Base-by-base conservation (phyloP, 805 yeast genomes). In the Cyberlindnera suaveolens region DNA sequence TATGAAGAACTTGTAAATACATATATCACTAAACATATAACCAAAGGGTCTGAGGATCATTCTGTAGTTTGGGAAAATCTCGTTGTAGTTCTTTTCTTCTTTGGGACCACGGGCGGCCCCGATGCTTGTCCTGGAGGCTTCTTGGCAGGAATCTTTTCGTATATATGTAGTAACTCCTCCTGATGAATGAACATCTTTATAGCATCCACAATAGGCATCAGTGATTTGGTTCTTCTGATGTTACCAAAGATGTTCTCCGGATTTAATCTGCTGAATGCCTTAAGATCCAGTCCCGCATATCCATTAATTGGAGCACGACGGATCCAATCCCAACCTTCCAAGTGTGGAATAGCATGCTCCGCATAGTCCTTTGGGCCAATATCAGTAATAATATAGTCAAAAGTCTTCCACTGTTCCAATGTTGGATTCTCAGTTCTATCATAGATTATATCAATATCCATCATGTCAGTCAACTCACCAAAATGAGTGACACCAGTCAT, bases 401-500 rank as follows among this genome's bases (percentile, higher is more conserved):
- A 78, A 0, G 63, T 40, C 4, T 61, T 53, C 81, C 82, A 78
- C n/a, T 63, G 42, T 1, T 50, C 51, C 4, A 49, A 60, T 0
- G 50, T 54, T 3, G 48, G 48, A 39, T 72, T 67, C 57, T 91
- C 97, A 0, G 93, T 77, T 57, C 83, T 88, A 61, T 91, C 96
- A 57, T 87, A 91, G 9, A 46, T 59, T 35, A 74, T 57, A 33
- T 57, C 56, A 26, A 56, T 38, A 5, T 49, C 38, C 34, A 62
- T 53, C 3, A 35, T 18, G 4, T 53, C 60, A 13, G 48, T 72
- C 5, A 84, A 51, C 56, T 89, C 82, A 0, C 82, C 82, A 64
- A 91, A 91, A 41, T 77, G 69, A 3, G 90, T 76, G 4, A 80
- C 82, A 8, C 98, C 98, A 1, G 91, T 79, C 93, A 87, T 88